Evolutionary conservation across 2,329 filamentous ascomycete genomes (phyloP).

Genomic region (Hortaea werneckii): DNA sequence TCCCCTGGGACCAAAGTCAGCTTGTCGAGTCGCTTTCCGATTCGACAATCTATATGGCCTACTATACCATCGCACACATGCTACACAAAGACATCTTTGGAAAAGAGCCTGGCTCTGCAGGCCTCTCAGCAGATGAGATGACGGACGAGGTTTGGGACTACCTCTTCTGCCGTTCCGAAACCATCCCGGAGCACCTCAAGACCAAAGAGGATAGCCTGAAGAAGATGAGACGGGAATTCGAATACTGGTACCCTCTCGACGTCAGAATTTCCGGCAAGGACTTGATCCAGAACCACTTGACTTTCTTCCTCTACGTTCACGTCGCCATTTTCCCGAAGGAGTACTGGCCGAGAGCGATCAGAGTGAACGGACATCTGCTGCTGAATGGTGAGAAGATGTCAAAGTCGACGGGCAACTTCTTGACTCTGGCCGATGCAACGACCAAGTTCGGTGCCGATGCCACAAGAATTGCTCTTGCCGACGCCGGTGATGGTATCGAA

Average conservation of each 20-base stretch:
- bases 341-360: conserved; percentile 79
- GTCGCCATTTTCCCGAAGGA: conserved; percentile 76
- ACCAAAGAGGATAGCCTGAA: conserved; percentile 66
- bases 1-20: conserved; percentile 87
- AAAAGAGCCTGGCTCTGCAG: conserved; percentile 54
- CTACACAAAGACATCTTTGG: conserved; percentile 75
- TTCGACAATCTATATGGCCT: conserved; percentile 84
- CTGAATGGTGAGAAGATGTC: conserved; percentile 98
- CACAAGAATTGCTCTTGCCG: conserved; percentile 79
- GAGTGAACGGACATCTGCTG: conserved; percentile 85
- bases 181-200: conserved; percentile 49
- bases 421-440: conserved; percentile 77
- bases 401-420: conserved; percentile 95
- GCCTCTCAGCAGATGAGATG: conserved; percentile 76
- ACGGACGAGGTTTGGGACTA: conserved; percentile 95
- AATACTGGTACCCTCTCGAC: conserved; percentile 95
- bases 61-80: conserved; percentile 51
- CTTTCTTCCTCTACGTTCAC: conserved; percentile 92
- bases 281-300: conserved; percentile 86
- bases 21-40: conserved; percentile 88
- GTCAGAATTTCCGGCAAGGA: conserved; percentile 85
- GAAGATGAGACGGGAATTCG: conserved; percentile 79
- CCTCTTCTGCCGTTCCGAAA: conserved; percentile 70
- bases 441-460: conserved; percentile 93
- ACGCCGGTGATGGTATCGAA: conserved; percentile 86